Conservation (phyloP, 345 rosid species). For the Linum tenue region DNA sequence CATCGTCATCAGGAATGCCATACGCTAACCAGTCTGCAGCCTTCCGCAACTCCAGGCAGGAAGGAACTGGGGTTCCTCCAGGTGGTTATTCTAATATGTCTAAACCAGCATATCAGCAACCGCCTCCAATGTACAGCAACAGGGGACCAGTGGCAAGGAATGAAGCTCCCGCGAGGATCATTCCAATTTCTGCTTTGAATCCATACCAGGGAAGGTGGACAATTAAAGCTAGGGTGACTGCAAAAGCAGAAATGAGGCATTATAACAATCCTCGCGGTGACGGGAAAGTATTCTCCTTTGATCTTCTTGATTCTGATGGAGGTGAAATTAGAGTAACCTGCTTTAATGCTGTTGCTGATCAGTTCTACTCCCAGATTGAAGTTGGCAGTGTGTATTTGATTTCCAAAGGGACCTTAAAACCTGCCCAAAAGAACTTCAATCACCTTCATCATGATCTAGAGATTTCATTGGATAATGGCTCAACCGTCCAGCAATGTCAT, state of each 20-base stretch:
- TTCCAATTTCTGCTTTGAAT: conserved; percentile 75
- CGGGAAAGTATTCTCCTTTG: conserved; percentile 84
- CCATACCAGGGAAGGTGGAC: conserved; percentile 94
- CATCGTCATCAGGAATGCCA: conserved; percentile 26
- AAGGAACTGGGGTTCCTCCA: conserved; percentile 28
- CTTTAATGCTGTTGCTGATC: conserved; percentile 78
- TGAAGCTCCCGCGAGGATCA: conserved; percentile 57
- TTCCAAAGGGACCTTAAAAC: conserved; percentile 65
- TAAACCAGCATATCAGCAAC: conserved; percentile 42
- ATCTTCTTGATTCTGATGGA: conserved; percentile 78
- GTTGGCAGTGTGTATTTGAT: conserved; percentile 67
- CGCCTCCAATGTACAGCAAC: conserved; percentile 50
- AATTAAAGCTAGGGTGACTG: conserved; percentile 81
- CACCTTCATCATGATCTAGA: conserved; percentile 81
- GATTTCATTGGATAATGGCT: conserved; percentile 48
- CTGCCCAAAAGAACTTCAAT: conserved; percentile 78
- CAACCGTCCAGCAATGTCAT: conserved; percentile 53
- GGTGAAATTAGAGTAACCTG: conserved; percentile 96
- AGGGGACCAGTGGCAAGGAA: conserved; percentile 62
- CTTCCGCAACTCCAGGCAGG: conserved; percentile 34
- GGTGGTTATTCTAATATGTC: conserved; percentile 22
- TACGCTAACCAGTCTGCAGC: conserved; percentile 27
- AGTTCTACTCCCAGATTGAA: conserved; percentile 66
- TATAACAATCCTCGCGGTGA: conserved; percentile 74
- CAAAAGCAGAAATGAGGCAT: conserved; percentile 63